Conservation (phyloP, 2,329 filamentous ascomycete species). For the Lecanoromycetidae sp. region DNA sequence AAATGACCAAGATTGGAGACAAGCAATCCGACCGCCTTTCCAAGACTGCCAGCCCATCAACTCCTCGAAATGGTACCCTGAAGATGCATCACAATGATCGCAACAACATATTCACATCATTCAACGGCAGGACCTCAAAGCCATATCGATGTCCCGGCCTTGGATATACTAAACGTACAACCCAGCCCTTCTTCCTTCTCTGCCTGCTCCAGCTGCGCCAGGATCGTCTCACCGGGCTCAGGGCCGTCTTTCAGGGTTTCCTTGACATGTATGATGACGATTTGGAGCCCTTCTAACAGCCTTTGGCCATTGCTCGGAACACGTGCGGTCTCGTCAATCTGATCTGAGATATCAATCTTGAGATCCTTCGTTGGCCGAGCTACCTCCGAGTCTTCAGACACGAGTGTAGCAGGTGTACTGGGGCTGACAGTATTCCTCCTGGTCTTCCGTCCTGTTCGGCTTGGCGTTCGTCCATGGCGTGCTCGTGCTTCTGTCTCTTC, state of each 20-base stretch:
- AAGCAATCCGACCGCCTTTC: too few relatives aligned
- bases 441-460: conserved; percentile 6
- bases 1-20: too few relatives aligned
- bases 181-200: conserved; percentile 57
- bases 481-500: conserved; percentile 11
- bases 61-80: too few relatives aligned
- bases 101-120: too few relatives aligned
- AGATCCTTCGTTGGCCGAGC: conserved; percentile 10
- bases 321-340: not conserved
- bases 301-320: conserved; percentile 17
- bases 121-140: too few relatives aligned
- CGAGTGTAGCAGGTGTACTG: conserved; percentile 3
- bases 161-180: conserved; percentile 65
- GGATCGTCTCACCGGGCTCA: conserved; percentile 51
- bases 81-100: too few relatives aligned
- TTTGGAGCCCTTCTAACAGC: conserved; percentile 58
- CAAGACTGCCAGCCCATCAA: too few relatives aligned
- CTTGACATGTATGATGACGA: conserved; percentile 91
- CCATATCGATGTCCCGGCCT: conserved; percentile 47
- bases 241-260: conserved; percentile 66
- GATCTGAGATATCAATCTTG: conserved; percentile 10
- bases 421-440: conserved; percentile 10
- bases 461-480: conserved; percentile 2
- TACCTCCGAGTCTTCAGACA: conserved; percentile 10
- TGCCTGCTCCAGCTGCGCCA: conserved; percentile 54